These are phyloP conservation scores for Psophocarpus tetragonolobus DNA, from an alignment of 306 rosid species.

Conservation along the genomic window DNA sequence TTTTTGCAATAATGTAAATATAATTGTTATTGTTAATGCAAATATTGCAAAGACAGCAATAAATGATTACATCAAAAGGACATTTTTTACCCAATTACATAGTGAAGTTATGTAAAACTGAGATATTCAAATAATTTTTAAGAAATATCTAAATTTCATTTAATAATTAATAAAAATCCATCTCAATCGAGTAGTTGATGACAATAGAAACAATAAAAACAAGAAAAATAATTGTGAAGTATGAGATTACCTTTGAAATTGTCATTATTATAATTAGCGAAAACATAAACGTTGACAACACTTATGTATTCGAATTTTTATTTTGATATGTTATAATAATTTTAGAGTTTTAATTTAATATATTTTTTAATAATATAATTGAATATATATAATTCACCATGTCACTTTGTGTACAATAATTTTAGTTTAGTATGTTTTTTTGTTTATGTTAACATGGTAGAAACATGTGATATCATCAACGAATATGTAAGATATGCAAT, in stretches of 20 bases:
- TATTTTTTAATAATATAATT: too few relatives aligned
- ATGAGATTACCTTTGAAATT: background rate
- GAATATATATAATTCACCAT: too few relatives aligned
- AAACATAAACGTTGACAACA: too few relatives aligned
- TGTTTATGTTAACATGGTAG: too few relatives aligned
- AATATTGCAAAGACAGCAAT: background rate
- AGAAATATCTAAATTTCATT: background rate
- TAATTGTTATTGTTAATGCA: background rate
- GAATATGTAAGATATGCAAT: too few relatives aligned
- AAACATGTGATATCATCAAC: too few relatives aligned
- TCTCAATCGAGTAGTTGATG: background rate
- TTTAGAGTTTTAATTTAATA: too few relatives aligned
- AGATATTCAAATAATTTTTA: background rate
- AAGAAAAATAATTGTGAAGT: background rate
- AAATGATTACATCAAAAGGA: background rate
- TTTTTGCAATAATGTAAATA: background rate
- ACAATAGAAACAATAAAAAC: background rate
- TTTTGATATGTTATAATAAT: too few relatives aligned
- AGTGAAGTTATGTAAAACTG: background rate
- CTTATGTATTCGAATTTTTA: too few relatives aligned
- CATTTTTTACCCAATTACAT: background rate
- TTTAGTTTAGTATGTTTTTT: too few relatives aligned
- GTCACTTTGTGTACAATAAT: too few relatives aligned
- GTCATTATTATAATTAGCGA: background rate
- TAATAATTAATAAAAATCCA: background rate